Evolutionary conservation across 306 rosid genomes (phyloP).

Genomic region (Bauhinia variegata): DNA sequence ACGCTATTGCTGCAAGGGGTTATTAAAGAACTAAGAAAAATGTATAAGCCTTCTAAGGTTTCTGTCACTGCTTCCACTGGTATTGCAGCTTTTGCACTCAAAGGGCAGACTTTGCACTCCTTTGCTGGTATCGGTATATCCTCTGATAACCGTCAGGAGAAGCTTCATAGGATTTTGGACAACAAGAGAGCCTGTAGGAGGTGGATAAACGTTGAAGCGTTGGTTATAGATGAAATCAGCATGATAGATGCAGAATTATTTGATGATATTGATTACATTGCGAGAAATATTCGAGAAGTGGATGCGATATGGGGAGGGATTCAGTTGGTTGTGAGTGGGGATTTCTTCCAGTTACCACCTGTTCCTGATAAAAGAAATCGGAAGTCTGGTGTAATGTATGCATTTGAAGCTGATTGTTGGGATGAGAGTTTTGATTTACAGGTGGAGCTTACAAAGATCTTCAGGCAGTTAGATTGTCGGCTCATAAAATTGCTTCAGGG

Average conservation of each 20-base stretch:
- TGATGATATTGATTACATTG: conserved; percentile 53
- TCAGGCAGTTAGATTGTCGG: conserved; percentile 53
- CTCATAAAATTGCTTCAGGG: conserved; percentile 56
- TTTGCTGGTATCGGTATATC: conserved; percentile 42
- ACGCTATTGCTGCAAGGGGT: conserved; percentile 44
- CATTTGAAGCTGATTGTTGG: conserved; percentile 70
- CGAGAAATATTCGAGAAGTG: conserved; percentile 25
- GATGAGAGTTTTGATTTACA: conserved; percentile 50
- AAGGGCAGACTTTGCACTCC: conserved; percentile 63
- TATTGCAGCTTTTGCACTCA: conserved; percentile 56
- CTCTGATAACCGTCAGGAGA: conserved; percentile 3
- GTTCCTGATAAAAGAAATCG: background rate
- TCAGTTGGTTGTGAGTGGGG: conserved; percentile 63
- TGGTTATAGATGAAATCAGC: conserved; percentile 64
- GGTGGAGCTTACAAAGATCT: conserved; percentile 48
- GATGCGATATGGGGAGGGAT: conserved; percentile 63
- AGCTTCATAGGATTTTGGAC: conserved; percentile 14
- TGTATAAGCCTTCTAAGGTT: conserved; percentile 45
- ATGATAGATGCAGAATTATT: conserved; percentile 53
- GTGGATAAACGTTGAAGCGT: conserved; percentile 52
- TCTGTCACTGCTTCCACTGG: conserved; percentile 59
- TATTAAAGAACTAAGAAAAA: conserved; percentile 37
- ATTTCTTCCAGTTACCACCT: conserved; percentile 71
- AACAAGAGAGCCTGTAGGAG: conserved; percentile 34
- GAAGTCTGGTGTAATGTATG: conserved; percentile 37